Percentiles rank a stretch among this genome's conserved stretches.
Conservation (phyloP, 2,329 filamentous ascomycete genomes). For the Cladobotryum mycophilum region DNA sequence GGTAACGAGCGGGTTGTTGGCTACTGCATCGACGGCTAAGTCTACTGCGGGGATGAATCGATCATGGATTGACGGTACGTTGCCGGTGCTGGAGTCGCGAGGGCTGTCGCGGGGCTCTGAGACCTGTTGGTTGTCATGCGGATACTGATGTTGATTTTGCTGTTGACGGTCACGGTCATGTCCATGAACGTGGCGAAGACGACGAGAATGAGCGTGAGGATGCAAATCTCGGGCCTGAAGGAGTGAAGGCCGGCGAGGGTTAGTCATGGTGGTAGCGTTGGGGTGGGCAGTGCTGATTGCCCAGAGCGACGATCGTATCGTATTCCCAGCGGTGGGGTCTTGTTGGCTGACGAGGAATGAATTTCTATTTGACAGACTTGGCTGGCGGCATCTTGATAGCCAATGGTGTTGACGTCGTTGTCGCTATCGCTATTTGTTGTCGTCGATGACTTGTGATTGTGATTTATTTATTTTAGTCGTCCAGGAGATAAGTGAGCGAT, state of each 20-base stretch:
- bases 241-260: conserved; percentile 32
- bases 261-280: conserved; percentile 27
- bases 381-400: conserved; percentile 10
- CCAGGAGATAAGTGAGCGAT: background rate
- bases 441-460: background rate
- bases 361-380: background rate
- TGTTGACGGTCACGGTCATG: too few relatives aligned
- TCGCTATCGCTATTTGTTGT: background rate
- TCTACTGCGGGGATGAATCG: conserved; percentile 15
- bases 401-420: background rate
- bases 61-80: background rate
- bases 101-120: conserved; percentile 13
- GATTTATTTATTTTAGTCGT: background rate
- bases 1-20: conserved; percentile 29
- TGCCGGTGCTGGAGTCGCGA: conserved; percentile 10
- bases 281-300: conserved; percentile 20
- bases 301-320: conserved; percentile 15
- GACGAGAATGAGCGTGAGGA: conserved; percentile 20
- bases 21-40: conserved; percentile 5
- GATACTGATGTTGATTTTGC: conserved; percentile 5
- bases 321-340: conserved; percentile 14
- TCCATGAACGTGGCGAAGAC: conserved; percentile 8
- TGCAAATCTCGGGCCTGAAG: conserved; percentile 27
- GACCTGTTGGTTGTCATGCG: conserved; percentile 18
- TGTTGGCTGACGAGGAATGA: conserved; percentile 13